A percentile compares a stretch with the other conserved stretches of the same genome.
phyloP scores from a whole-genome alignment of 352 stramenopile species.

The Pythium apleroticum region DNA sequence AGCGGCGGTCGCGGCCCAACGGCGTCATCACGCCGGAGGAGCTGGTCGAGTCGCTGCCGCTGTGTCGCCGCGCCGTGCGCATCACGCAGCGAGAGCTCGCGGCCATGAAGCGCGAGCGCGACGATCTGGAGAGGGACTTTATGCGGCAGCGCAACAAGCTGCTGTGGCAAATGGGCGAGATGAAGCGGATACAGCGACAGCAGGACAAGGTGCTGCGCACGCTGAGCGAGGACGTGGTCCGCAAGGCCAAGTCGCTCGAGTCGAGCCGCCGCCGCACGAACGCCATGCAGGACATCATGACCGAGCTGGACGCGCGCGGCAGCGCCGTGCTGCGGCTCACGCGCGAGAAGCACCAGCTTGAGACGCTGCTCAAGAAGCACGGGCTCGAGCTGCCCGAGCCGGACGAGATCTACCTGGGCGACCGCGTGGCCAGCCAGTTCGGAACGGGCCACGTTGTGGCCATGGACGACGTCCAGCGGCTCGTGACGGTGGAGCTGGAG shows the following conservation, averaged over 20 bases:
- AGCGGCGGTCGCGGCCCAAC: conserved; percentile 40
- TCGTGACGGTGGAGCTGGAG: conserved; percentile 48
- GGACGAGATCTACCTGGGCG: conserved; percentile 61
- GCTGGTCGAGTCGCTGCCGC: conserved; percentile 67
- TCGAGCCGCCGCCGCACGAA: conserved; percentile 70
- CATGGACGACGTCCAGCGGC: conserved; percentile 42
- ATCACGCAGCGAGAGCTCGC: conserved; percentile 72
- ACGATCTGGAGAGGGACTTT: conserved; percentile 76
- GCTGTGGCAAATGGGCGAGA: conserved; percentile 62
- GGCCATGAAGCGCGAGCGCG: conserved; percentile 66
- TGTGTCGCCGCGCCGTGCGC: conserved; percentile 62
- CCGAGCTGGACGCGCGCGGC: conserved; percentile 62
- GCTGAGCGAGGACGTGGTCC: conserved; percentile 43
- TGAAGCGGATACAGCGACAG: conserved; percentile 73
- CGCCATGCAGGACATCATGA: conserved; percentile 81
- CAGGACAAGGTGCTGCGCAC: conserved; percentile 56
- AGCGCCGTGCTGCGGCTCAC: conserved; percentile 51
- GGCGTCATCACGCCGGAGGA: conserved; percentile 70
- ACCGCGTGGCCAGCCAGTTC: conserved; percentile 52
- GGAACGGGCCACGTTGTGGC: conserved; percentile 42
- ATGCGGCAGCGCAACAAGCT: conserved; percentile 64
- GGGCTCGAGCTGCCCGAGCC: conserved; percentile 48
- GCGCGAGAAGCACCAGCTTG: conserved; percentile 64
- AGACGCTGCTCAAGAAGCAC: conserved; percentile 46
- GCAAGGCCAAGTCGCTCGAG: conserved; percentile 56